Evolutionary conservation across 2,329 filamentous ascomycete species (phyloP), one percentile per base, ranked within the genome.

Genomic region (Aspergillus quadricinctus): DNA sequence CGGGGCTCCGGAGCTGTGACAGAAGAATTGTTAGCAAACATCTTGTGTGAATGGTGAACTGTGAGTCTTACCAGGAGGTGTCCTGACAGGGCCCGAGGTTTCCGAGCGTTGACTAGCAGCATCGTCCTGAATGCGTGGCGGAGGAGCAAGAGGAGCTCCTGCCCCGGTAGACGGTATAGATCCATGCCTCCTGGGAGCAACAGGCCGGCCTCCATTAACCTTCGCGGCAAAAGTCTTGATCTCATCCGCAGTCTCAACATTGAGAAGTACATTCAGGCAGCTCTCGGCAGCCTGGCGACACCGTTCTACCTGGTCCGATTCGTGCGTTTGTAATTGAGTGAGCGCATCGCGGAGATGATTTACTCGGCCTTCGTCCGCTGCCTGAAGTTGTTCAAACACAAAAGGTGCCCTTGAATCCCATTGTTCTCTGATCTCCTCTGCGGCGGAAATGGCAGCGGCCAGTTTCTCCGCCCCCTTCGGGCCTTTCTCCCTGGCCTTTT

Each of bases 341-440:
- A 99, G 82, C 43, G 90, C 84, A 73, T 97, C 93, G 59, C 93
- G 88, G 57, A 99, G 80, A 68, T 95, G 88, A 72, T 97, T 96
- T 63, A 95, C 80, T 55, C 94, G 86, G 65, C 84, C 87, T 77
- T 99, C 94, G 69, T 99, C 94, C 31, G 95, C 79, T 5, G 90
- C 88, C 72, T 99, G 94, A 27, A 99, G 83, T 58, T 88, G 89
- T 75, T 99, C 94, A 69, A 96, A 97, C 58, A 97, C 88, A 74
- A 90, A 97, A 1, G 94, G 94, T 14, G 94, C 91, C 72, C 96
- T 92, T 0, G 91, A 92, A 55, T 96, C 88, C 94, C 94, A 99
- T 70, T 96, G 89, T 62, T 88, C 83, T 48, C 81, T 84, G n/a
- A 91, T 88, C 58, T 85, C 85, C 61, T 96, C 89, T 46, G 95